Conservation (phyloP, 148 eudicot species). For the Polygonum maritimum region DNA sequence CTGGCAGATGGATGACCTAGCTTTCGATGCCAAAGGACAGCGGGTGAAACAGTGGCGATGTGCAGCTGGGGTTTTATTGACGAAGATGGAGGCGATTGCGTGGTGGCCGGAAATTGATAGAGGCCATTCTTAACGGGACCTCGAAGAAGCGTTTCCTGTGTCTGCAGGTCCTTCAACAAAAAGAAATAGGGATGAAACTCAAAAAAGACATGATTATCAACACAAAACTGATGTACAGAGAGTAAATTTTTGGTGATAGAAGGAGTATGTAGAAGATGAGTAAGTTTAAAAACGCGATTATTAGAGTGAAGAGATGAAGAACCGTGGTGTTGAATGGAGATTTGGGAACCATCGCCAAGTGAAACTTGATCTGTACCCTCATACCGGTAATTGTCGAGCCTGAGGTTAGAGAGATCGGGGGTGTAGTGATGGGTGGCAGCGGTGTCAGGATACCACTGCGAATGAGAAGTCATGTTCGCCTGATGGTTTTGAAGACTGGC, state of each 20-base stretch:
- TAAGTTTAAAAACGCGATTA: neutral
- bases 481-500: neutral
- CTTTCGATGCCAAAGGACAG: neutral
- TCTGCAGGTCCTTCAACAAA: neutral
- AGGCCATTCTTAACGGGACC: neutral
- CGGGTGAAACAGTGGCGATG: too few relatives aligned
- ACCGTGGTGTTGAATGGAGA: neutral
- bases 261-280: neutral
- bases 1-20: neutral
- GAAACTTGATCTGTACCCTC: neutral
- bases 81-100: neutral
- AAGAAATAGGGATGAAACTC: neutral
- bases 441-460: neutral
- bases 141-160: neutral
- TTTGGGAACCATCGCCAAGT: neutral
- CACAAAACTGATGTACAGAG: neutral
- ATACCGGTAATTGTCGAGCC: neutral
- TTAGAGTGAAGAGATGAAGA: neutral
- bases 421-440: neutral
- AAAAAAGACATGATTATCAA: neutral
- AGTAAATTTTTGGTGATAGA: neutral
- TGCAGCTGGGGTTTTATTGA: too few relatives aligned
- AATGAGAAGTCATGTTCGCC: neutral
- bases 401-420: neutral
- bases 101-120: neutral